Evolutionary conservation across 2,329 filamentous ascomycete genomes (phyloP), one percentile per base, ranked within the genome.

Genomic region (Pyrenochaeta sp.): DNA sequence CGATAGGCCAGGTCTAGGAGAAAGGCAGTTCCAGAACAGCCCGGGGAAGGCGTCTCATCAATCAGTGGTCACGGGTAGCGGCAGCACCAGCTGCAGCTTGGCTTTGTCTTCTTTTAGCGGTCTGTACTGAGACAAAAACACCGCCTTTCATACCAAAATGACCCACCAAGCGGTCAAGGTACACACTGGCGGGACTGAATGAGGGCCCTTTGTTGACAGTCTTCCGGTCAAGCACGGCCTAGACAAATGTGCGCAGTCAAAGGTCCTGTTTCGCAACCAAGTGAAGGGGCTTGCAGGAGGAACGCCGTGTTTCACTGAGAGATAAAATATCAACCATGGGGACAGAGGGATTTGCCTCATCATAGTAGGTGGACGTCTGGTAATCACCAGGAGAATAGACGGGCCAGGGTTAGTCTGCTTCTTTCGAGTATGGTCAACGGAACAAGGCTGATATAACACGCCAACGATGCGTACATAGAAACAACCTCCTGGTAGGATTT

Each of bases 101-200:
- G 60, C 48, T 59, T 62, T 58, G 58, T 48, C 22, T 34, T 46
- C 58, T 67, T 56, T 55, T 59, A 63, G 72, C 68, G 70, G 72
- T 73, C 68, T 66, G 56, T 48, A 61, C 59, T 69, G 60, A 72
- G 61, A 74, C 69, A 73, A 54, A 55, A 67, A 64, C 65, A 68
- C 66, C 65, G 65, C 59, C 51, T 58, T 66, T 62, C 50, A 42
- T 34, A 47, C 5, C 19, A 56, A 47, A 28, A 36, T 22, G 45
- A 43, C 32, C 44, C 40, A 52, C 54, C 54, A 65, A 59, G 58
- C 57, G 58, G 62, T 58, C 51, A 57, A 49, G 47, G 63, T 45
- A 48, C 59, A 64, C 50, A 43, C 42, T 55, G 51, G 50, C 43
- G 44, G 42, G 7, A 46, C 50, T 58, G 54, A 62, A 60, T 58